These are phyloP conservation scores for Fragaria vesca DNA, from an alignment of 306 rosid genomes.

Conservation along the genomic window DNA sequence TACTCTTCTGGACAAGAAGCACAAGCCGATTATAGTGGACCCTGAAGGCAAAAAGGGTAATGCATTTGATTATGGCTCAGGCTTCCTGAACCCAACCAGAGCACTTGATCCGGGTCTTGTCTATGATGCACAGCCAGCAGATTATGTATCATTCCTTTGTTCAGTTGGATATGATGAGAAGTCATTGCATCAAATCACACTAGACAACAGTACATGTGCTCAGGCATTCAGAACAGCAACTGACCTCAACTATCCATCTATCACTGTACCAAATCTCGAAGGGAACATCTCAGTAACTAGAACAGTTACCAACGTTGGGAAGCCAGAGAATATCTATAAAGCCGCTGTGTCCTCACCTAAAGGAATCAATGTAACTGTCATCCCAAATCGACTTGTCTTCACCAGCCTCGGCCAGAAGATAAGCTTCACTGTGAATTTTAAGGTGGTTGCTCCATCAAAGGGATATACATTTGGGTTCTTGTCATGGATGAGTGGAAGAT, in stretches of 20 bases:
- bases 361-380: slow-evolving; percentile 64
- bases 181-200: slow-evolving; percentile 55
- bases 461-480: slow-evolving; percentile 70
- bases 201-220: slow-evolving; percentile 65
- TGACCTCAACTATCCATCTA: slow-evolving; percentile 70
- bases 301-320: slow-evolving; percentile 68
- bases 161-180: slow-evolving; percentile 65
- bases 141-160: slow-evolving; percentile 61
- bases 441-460: slow-evolving; percentile 49
- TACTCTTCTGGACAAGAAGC: slow-evolving; percentile 58
- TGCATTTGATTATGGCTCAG: slow-evolving; percentile 76
- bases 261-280: slow-evolving; percentile 62
- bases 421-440: slow-evolving; percentile 57
- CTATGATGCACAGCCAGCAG: slow-evolving; percentile 53
- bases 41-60: slow-evolving; percentile 61
- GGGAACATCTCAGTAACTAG: slow-evolving; percentile 51
- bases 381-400: slow-evolving; percentile 55
- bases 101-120: slow-evolving; percentile 73
- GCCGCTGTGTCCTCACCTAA: slow-evolving; percentile 51
- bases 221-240: slow-evolving; percentile 49
- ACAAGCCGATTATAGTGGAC: slow-evolving; percentile 51
- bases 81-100: slow-evolving; percentile 67
- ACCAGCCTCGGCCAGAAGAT: slow-evolving; percentile 52
- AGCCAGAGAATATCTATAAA: slow-evolving; percentile 47
- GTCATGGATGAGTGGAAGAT: slow-evolving; percentile 50